Evolutionary conservation across 306 rosid genomes (phyloP), one percentile per base, ranked within the genome.

Genomic region (Cucumis cinereus): DNA sequence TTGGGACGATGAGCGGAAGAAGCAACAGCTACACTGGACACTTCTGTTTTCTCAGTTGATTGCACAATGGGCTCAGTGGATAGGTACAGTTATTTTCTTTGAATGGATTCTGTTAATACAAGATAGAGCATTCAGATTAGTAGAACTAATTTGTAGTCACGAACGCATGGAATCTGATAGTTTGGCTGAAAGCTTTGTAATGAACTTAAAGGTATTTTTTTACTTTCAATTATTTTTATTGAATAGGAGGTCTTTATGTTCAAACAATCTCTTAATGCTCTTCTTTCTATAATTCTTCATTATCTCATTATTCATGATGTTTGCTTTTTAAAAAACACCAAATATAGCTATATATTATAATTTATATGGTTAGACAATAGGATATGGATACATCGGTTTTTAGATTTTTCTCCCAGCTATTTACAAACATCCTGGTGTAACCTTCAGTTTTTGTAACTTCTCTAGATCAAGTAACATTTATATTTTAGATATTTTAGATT

Each of bases 31-130:
- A 75, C 99, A 92, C 73, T 94, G 99, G 99, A 87, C 93, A 23
- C 82, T 85, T 74, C 11, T 90, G 77, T 94, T 92, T 77, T 90
- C 99, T 52, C 90, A 88, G 75, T 79, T 92, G 80, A 87, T 94
- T 79, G 87, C 89, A 7, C 93, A 90, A 79, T 94, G 99, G 99
- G 93, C 95, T 11, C 96, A 88, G 30, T 89, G 92, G 96, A 85
- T 94, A 79, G 99, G 99, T 94, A 87, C 62, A 30, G 41, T 59
- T 43, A 55, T 78, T 38, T 72, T 73, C 77, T 20, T 45, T 9
- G 16, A 54, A 36, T 54, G 33, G 57, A 14, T 64, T 80, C 73
- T 77, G 67, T 50, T 60, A 24, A 28, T 54, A 54, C 47, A 10
- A 53, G 62, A n/a, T 73, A 33, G 33, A 30, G 30, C 30, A 30